These are phyloP conservation scores for Suhomyces sp. DNA, from an alignment of 805 yeast genomes.

Conservation along the genomic window DNA sequence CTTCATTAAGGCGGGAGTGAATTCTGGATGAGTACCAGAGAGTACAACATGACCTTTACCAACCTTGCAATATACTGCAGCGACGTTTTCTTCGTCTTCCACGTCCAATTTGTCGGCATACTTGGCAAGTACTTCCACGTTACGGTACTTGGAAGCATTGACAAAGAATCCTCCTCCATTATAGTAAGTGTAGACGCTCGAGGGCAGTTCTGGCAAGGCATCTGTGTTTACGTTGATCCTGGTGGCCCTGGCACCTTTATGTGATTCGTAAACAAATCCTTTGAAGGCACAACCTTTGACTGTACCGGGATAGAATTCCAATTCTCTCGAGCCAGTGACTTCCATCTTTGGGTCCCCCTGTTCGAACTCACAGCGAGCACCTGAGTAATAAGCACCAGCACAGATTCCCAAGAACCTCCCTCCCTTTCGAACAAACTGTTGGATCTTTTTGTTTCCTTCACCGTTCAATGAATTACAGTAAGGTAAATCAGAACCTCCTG, in stretches of 20 bases:
- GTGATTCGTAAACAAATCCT: constrained; percentile 80
- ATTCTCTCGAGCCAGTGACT: constrained; percentile 83
- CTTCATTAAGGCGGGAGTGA: constrained; percentile 52
- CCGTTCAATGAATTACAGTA: constrained; percentile 74
- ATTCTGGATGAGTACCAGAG: constrained; percentile 91
- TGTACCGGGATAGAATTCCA: constrained; percentile 77
- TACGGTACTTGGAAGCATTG: constrained; percentile 59
- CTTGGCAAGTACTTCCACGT: constrained; percentile 71
- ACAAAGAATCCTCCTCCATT: constrained; percentile 92
- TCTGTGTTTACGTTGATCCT: constrained; percentile 32
- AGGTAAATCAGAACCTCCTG: constrained; percentile 97
- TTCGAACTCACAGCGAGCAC: constrained; percentile 78
- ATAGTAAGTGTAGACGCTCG: constrained; percentile 49
- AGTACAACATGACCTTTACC: constrained; percentile 78
- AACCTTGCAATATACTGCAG: constrained; percentile 63
- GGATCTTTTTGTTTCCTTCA: constrained; percentile 58
- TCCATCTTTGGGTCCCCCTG: constrained; percentile 68
- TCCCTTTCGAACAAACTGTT: constrained; percentile 68
- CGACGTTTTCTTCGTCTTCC: constrained; percentile 51
- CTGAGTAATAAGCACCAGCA: constrained; percentile 91
- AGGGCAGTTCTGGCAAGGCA: constrained; percentile 25
- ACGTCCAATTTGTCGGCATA: constrained; percentile 61
- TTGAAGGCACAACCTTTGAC: constrained; percentile 78
- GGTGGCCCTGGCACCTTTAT: constrained; percentile 70
- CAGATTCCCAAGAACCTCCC: constrained; percentile 88